phyloP scores from a whole-genome alignment of 352 stramenopile genomes.

The Phytophthora quininea region DNA sequence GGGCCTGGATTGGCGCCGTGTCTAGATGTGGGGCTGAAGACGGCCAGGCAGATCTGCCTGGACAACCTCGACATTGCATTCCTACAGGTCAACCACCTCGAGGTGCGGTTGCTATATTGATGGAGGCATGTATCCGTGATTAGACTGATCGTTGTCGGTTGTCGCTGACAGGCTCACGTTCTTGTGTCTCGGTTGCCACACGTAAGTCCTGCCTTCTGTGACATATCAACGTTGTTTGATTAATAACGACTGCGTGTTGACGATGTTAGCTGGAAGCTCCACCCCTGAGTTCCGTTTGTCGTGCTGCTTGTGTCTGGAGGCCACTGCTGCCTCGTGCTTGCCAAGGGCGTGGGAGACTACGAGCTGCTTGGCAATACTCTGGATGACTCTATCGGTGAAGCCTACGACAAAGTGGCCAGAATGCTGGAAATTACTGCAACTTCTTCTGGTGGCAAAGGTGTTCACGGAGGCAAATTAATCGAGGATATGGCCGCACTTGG shows the following conservation, averaged over 20 bases:
- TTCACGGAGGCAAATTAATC: constrained; percentile 94
- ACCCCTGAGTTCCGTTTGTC: constrained; percentile 94
- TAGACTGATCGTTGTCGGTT: background rate
- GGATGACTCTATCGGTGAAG: constrained; percentile 98
- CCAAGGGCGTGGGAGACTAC: constrained; percentile 92
- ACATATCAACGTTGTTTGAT: background rate
- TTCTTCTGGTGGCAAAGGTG: constrained; percentile 33
- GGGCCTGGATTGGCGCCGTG: constrained; percentile 97
- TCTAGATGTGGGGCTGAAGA: constrained; percentile 93
- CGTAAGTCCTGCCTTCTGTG: constrained; percentile 28
- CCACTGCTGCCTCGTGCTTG: constrained; percentile 97
- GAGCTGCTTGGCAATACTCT: constrained; percentile 95
- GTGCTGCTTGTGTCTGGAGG: constrained; percentile 97
- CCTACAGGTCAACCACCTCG: constrained; percentile 97
- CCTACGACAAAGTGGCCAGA: constrained; percentile 98
- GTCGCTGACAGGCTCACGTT: constrained; percentile 87
- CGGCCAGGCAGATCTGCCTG: constrained; percentile 82
- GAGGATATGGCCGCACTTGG: constrained; percentile 91
- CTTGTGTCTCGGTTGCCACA: constrained; percentile 92
- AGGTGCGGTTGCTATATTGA: constrained; percentile 47
- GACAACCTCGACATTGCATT: constrained; percentile 91
- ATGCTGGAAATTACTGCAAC: constrained; percentile 88
- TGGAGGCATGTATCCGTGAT: background rate
- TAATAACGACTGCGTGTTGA: constrained; percentile 2
- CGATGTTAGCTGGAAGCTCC: constrained; percentile 34